Base-by-base conservation (phyloP, 495 filamentous ascomycete species). In the Collariella sp. region DNA sequence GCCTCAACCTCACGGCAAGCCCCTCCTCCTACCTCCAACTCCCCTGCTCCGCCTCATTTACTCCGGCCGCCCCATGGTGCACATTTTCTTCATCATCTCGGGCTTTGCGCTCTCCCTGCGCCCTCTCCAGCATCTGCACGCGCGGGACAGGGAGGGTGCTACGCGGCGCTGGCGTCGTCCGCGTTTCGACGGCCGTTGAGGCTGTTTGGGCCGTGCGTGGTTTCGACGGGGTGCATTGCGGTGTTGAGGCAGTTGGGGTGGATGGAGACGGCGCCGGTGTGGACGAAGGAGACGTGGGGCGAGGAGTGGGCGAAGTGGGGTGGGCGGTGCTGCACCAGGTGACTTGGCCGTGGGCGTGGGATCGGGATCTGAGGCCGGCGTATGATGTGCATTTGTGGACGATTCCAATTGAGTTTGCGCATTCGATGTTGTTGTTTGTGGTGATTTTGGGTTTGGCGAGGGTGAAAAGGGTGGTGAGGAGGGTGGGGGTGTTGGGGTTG, bases 21-120 rank as follows among this genome's bases (percentile, higher is more conserved):
- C 36, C 56, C 6, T 64, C 67, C n/a, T 66, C 66, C 12, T 65
- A 77, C 45, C 70, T 82, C 46, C 84, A 87, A 65, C 67, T 87
- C 13, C 84, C 84, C 76, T 84, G 55, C 26, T 86, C 4, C 78
- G 83, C 45, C 67, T 87, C 52, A 58, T 86, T 11, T 81, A 80
- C 62, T 80, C 79, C 7, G 83, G 82, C 29, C 78, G 80, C 46
- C 80, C 84, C 45, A 85, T 85, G 83, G 84, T 88, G 10, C 77
- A 82, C 62, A 79, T 86, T 43, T 87, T 88, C 72, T 87, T 86
- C 68, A 79, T 86, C 52, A 81, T 88, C 40, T 85, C 83, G 6
- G 83, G 84, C 56, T 85, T 83, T 55, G 83, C 82, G 1, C 71
- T 87, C 9, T 83, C 82, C 13, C 79, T 81, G 56, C 83, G 85